Percentiles rank a stretch among this genome's conserved stretches.
Conservation (phyloP, 208 protist species). For the Crithidia brevicula region DNA sequence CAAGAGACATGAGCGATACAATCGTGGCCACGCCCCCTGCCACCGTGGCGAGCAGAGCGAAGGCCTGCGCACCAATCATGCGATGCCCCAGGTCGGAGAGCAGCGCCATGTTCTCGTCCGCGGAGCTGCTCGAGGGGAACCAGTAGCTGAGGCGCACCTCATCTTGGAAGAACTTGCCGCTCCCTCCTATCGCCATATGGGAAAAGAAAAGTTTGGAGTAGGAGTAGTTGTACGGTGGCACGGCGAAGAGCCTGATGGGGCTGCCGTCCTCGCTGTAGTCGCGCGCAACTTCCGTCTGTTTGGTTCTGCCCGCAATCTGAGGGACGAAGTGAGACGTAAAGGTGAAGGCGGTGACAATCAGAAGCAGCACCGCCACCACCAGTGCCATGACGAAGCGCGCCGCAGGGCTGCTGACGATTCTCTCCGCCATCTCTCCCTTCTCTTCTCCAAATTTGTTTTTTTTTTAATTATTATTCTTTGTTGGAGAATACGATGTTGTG, state of each 20-base stretch:
- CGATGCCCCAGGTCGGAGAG: background rate
- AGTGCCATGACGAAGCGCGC: background rate
- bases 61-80: background rate
- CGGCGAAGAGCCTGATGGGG: too few relatives aligned
- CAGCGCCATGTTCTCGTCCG: background rate
- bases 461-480: too few relatives aligned
- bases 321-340: background rate
- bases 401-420: background rate
- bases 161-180: background rate
- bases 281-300: background rate
- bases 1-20: background rate
- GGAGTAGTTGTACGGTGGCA: background rate
- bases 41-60: background rate
- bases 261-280: too few relatives aligned
- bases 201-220: background rate
- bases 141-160: background rate
- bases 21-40: background rate
- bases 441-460: too few relatives aligned
- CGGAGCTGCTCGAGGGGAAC: background rate
- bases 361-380: background rate
- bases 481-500: too few relatives aligned
- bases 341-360: background rate
- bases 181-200: background rate
- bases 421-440: background rate
- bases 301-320: background rate